These are phyloP conservation scores for Cordyceps farinosa DNA, from an alignment of 2,329 filamentous ascomycete genomes.

Conservation along the genomic window DNA sequence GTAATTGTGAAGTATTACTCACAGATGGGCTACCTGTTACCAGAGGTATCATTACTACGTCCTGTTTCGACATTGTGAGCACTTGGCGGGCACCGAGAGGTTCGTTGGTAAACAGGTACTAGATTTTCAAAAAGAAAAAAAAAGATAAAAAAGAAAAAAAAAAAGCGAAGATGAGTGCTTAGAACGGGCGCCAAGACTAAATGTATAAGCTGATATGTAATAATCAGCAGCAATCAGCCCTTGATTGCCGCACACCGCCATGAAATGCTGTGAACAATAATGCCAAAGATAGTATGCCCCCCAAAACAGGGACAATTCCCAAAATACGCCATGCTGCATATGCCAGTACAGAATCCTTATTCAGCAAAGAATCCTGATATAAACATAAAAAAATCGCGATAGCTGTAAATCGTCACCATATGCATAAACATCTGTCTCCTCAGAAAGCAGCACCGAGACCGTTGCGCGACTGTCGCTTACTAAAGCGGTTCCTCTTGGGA, in stretches of 20 bases:
- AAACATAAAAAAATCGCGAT: slow-evolving; percentile 3
- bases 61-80: no score
- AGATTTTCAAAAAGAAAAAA: no score
- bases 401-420: neutral
- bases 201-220: slow-evolving; percentile 11
- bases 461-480: slow-evolving; percentile 89
- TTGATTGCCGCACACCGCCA: slow-evolving; percentile 14
- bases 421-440: slow-evolving; percentile 17
- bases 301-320: slow-evolving; percentile 11
- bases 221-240: slow-evolving; percentile 17
- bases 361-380: neutral
- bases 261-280: slow-evolving; percentile 13
- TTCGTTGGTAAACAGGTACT: no score
- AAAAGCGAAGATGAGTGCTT: slow-evolving; percentile 12
- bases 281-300: neutral
- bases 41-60: no score
- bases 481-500: slow-evolving; percentile 67
- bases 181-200: slow-evolving; percentile 1
- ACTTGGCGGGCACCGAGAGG: no score
- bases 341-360: neutral
- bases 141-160: no score
- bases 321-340: slow-evolving; percentile 16
- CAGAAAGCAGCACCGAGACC: slow-evolving; percentile 87
- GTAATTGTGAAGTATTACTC: no score
- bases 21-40: no score